Evolutionary conservation across 202 grass and related monocot species (phyloP).

Genomic region (Schoenoplectus tabernaemontani): DNA sequence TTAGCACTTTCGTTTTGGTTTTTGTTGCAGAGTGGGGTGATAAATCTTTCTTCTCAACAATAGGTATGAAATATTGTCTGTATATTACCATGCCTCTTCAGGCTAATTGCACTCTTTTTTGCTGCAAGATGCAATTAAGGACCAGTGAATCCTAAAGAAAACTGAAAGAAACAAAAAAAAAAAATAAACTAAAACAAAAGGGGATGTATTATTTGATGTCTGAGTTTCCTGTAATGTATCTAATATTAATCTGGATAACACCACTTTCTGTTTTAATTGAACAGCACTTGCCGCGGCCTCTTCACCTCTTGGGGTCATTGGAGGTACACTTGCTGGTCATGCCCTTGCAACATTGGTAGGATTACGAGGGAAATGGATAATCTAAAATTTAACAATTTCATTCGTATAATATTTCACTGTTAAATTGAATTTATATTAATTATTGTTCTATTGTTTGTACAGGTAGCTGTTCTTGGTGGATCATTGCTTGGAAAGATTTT

Average conservation of each 20-base stretch:
- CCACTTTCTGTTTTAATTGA: neutral
- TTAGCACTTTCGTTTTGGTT: conserved; percentile 96
- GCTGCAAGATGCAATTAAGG: neutral
- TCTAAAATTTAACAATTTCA: neutral
- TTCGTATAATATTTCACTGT: neutral
- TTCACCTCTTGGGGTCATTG: conserved; percentile 91
- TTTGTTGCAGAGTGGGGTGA: conserved; percentile 99
- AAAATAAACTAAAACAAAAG: neutral
- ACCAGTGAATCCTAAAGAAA: neutral
- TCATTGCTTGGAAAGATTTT: conserved; percentile 90
- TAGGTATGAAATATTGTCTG: conserved; percentile 35
- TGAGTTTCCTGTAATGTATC: neutral
- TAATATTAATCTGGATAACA: neutral
- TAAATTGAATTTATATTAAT: neutral
- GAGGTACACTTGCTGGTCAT: conserved; percentile 79
- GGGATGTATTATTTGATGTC: neutral
- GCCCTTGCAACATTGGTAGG: conserved; percentile 90
- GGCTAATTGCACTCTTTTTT: neutral
- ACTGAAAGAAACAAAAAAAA: neutral
- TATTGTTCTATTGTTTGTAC: conserved; percentile 13
- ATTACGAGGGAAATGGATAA: neutral
- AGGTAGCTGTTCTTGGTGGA: conserved; percentile 94
- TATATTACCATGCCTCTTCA: too few species aligned
- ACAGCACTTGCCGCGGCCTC: conserved; percentile 91
- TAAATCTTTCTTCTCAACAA: conserved; percentile 97